Conservation (phyloP, 2,329 filamentous ascomycete genomes). For the Venturia pyrina region DNA sequence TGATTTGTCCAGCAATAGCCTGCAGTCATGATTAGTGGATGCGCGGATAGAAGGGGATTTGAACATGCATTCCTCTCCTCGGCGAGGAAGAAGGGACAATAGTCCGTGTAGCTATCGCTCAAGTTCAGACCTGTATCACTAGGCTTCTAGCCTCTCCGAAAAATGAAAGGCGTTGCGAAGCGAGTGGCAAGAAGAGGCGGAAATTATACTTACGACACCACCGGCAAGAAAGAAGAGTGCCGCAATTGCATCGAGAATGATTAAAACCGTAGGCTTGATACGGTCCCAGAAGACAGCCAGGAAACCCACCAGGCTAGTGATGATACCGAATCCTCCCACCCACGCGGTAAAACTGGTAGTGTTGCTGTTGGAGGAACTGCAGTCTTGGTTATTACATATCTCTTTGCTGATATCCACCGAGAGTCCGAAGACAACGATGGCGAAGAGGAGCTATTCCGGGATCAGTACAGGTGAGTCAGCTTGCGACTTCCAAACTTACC, state of each 20-base stretch:
- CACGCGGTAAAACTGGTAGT: background rate
- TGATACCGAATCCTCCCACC: background rate
- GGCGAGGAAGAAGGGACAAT: background rate
- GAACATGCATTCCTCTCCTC: background rate
- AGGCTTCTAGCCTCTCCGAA: background rate
- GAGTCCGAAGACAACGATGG: constrained; percentile 1
- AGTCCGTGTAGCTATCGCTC: too few relatives aligned
- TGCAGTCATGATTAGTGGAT: background rate
- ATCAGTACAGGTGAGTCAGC: background rate
- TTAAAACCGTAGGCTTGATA: background rate
- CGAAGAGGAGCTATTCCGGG: background rate
- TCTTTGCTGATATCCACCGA: background rate
- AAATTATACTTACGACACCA: background rate
- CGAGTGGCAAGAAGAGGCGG: background rate
- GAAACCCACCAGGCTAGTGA: background rate
- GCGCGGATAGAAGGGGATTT: background rate
- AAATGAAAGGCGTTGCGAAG: background rate
- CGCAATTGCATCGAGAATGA: background rate
- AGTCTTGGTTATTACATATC: background rate
- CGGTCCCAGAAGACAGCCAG: background rate
- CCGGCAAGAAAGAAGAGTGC: background rate
- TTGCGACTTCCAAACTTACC: background rate
- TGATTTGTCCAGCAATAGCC: background rate
- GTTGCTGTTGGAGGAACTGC: background rate
- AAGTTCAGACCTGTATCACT: background rate